Conservation (phyloP, 257 asterid genomes). For the Linderniella brevidens region DNA sequence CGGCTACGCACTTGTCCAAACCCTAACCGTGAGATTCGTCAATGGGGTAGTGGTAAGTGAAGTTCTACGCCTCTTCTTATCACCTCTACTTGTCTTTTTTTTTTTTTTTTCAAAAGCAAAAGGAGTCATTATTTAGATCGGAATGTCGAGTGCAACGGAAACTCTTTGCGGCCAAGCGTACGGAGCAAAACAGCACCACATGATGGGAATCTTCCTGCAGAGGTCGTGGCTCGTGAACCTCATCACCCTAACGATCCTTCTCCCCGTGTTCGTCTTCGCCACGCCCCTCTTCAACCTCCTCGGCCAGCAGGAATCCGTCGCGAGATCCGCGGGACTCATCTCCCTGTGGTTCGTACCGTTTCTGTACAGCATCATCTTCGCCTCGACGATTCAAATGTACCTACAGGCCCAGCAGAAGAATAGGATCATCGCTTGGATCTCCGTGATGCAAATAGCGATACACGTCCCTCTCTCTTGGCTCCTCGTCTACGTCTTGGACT, state of each 20-base stretch:
- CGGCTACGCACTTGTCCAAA: no score
- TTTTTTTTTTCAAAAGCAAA: no score
- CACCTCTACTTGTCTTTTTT: no score
- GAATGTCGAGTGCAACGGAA: neutral
- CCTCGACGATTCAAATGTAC: neutral
- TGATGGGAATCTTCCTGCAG: neutral
- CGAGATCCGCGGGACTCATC: neutral
- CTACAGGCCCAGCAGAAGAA: neutral
- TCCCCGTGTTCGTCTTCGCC: neutral
- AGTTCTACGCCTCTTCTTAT: no score
- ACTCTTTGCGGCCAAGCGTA: constrained; percentile 1
- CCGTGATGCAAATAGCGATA: neutral
- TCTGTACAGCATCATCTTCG: neutral
- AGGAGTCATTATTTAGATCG: no score
- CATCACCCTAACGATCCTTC: neutral
- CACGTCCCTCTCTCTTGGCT: neutral
- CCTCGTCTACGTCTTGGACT: neutral
- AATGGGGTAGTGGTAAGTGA: no score
- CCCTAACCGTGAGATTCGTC: no score
- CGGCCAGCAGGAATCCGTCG: neutral
- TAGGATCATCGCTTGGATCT: neutral
- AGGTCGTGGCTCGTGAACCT: neutral
- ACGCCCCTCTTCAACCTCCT: neutral
- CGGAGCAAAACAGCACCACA: constrained; percentile 1
- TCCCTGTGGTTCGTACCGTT: neutral